Conservation (phyloP, 805 yeast genomes). For the Candida morakotiae region DNA sequence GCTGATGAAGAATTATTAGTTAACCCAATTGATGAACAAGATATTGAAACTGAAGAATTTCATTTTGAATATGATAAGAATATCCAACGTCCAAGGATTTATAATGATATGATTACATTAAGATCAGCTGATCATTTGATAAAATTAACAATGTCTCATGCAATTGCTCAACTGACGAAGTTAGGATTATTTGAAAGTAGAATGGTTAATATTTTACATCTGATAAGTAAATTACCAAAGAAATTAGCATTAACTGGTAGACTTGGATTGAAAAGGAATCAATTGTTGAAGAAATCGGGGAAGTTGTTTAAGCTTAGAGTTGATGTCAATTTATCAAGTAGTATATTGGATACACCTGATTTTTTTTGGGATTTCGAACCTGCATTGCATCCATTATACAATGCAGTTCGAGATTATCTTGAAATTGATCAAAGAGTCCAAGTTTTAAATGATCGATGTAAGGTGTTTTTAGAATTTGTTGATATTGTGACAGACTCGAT, state of each 20-base stretch:
- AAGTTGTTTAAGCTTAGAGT: slow-evolving; percentile 84
- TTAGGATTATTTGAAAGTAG: slow-evolving; percentile 86
- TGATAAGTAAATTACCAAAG: slow-evolving; percentile 86
- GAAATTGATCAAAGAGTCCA: slow-evolving; percentile 95
- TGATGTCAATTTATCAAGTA: slow-evolving; percentile 88
- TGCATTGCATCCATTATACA: slow-evolving; percentile 86
- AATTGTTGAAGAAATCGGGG: slow-evolving; percentile 84
- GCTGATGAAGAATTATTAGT: slow-evolving; percentile 55
- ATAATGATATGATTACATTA: slow-evolving; percentile 89
- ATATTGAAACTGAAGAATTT: slow-evolving; percentile 88
- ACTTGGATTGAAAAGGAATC: slow-evolving; percentile 79
- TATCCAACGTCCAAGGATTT: slow-evolving; percentile 68
- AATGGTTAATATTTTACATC: slow-evolving; percentile 77
- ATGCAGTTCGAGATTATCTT: slow-evolving; percentile 84
- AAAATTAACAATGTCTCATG: slow-evolving; percentile 90
- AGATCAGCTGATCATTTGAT: slow-evolving; percentile 89
- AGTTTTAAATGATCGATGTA: slow-evolving; percentile 89
- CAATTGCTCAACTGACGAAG: slow-evolving; percentile 94
- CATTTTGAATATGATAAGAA: slow-evolving; percentile 67
- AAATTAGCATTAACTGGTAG: slow-evolving; percentile 87
- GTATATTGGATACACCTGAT: slow-evolving; percentile 91
- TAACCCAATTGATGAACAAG: slow-evolving; percentile 78
- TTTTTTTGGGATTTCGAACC: slow-evolving; percentile 96
- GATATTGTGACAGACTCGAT: slow-evolving; percentile 91
- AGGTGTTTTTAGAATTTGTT: slow-evolving; percentile 88